These are phyloP conservation scores for Camelina hispida DNA, from an alignment of 345 rosid genomes.

Conservation along the genomic window DNA sequence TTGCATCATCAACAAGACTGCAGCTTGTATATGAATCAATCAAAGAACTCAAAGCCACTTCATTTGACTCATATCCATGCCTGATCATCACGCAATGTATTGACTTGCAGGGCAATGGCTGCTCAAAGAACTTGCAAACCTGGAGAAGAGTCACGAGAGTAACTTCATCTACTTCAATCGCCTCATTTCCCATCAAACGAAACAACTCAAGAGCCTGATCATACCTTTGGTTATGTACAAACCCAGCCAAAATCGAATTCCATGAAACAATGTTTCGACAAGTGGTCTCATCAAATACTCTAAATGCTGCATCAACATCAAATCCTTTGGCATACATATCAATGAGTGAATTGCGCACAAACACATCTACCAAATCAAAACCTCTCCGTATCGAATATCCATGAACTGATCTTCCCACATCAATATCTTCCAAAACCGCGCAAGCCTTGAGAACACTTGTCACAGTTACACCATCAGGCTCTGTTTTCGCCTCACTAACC, in stretches of 20 bases:
- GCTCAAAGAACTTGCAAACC: slow-evolving; percentile 55
- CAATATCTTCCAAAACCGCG: slow-evolving; percentile 40
- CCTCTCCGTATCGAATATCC: slow-evolving; percentile 57
- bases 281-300: slow-evolving; percentile 53
- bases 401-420: slow-evolving; percentile 58
- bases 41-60: slow-evolving; percentile 53
- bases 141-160: slow-evolving; percentile 63
- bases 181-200: slow-evolving; percentile 52
- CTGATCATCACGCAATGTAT: slow-evolving; percentile 59
- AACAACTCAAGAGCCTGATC: slow-evolving; percentile 54
- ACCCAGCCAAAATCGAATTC: slow-evolving; percentile 72
- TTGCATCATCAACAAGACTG: slow-evolving; percentile 50
- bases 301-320: slow-evolving; percentile 54
- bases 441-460: slow-evolving; percentile 73
- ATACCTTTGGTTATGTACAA: slow-evolving; percentile 52
- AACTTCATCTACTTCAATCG: slow-evolving; percentile 53
- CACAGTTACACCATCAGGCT: slow-evolving; percentile 55
- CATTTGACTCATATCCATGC: slow-evolving; percentile 51
- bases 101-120: slow-evolving; percentile 57
- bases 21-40: slow-evolving; percentile 70
- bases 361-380: slow-evolving; percentile 50
- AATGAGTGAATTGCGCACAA: slow-evolving; percentile 64
- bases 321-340: slow-evolving; percentile 66
- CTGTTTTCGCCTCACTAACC: slow-evolving; percentile 45
- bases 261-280: slow-evolving; percentile 59